Base-by-base conservation (phyloP, 805 yeast species). In the Candida silvatica region DNA sequence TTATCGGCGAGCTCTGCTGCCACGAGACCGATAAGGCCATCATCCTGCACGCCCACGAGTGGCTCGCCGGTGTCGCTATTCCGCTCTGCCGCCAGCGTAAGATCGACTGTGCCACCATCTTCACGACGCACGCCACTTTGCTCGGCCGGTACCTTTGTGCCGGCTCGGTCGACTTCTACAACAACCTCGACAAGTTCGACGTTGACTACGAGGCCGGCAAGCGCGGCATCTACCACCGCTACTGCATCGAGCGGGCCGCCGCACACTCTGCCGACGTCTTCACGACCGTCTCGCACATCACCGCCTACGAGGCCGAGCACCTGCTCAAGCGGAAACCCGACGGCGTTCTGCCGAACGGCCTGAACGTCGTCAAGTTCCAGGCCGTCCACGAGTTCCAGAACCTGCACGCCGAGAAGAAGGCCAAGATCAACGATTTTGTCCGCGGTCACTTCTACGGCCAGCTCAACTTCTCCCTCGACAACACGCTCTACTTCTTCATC, bases 331-430 rank as follows among this genome's bases (percentile, higher is more conserved):
- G 98, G 44, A 88, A 90, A 59, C 98, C 98, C 1, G 98, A 90
- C 54, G 98, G 98, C 3, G 97, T 90, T 17, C 71, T 92, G 54
- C 98, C 98, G 37, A 90, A 90, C 56, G 98, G 98, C 17, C 69
- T 90, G 43, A 90, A 90, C 55, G 97, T 90, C 36, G 86, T 88
- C 43, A 90, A 90, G 64, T 90, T 90, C 62, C 90, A 84, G 52
- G 97, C 97, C 1, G 95, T 90, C 47, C 98, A 90, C 61, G 98
- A 90, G 64, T 90, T 90, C 66, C 98, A 90, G 63, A 90, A 92
- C 60, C 67, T 90, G 60, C 98, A 90, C 64, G 96, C 96, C 18
- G 61, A 79, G 45, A 79, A 81, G 61, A 90, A 90, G 67, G 95
- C 78, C 36, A 86, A 85, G 57, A 88, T 90, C 56, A 80, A 87